Evolutionary conservation across 208 protist genomes (phyloP), one percentile per base, ranked within the genome.

Genomic region (Naegleria gruberi): DNA sequence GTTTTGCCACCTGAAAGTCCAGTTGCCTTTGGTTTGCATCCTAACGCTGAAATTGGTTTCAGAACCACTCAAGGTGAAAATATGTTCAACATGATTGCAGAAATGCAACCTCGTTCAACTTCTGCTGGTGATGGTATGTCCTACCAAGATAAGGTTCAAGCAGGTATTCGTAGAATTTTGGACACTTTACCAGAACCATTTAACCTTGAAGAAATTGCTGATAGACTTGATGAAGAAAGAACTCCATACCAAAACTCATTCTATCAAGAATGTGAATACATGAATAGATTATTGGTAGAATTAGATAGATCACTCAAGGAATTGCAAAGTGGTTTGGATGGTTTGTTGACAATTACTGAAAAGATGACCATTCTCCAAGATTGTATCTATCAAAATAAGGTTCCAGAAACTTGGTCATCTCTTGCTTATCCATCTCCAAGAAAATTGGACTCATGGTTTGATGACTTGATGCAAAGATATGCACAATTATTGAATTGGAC

Each of bases 11-110:
- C 92, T 10, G 98, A 99, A 94, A 98, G 95, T 65, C 97, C 97
- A 84, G 92, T 98, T 42, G 93, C 99, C 46, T 99, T 98, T 94
- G 98, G 98, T 15, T 95, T 99, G 73, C 98, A 99, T 93, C 97
- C 98, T 42, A 99, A 99, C 93, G 97, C 98, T 7, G 98, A 99
- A 93, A 99, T 99, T 94, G 98, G 97, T 91, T 99, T 99, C 92
- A 95, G 98, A 84, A 99, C 98, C 42, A 94, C 94, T 89, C 96
- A 98, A 93, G 96, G 97, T 0, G 97, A 99, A 85, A 95, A 97
- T 0, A 93, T 99, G 19, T 99, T 99, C 93, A 92, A 92, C 65
- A 99, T 95, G 37, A 97, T 99, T 87, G 97, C 98, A 89, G 97
- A 99, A 91, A 92, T 99, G 89, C 96, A 97, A 92, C 98, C 98